Evolutionary conservation across 495 filamentous ascomycete genomes (phyloP), one percentile per base, ranked within the genome.

Genomic region (Glonium stellatum): DNA sequence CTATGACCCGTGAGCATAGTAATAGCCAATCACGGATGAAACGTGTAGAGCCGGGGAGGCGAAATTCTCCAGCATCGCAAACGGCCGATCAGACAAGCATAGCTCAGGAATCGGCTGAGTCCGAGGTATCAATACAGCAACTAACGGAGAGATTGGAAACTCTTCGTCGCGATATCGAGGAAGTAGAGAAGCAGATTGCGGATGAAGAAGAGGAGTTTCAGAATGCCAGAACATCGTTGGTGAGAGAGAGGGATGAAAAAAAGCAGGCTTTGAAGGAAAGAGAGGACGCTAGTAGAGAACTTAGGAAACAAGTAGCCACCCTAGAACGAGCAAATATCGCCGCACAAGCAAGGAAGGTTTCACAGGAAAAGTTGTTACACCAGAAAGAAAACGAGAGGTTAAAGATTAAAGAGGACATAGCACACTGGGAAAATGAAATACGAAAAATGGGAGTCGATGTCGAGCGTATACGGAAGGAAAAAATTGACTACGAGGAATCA

Each of bases 251-350:
- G 56, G 89, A 92, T 62, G 80, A 85, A 35, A 81, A 95, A 64
- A 85, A 75, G 67, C 84, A 86, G 65, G 78, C 83, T 41, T 79
- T 90, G 41, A 90, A 86, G 69, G 89, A 95, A 63, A 91, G 88
- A 70, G 90, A 95, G 60, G 89, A 95, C 59, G 83, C 82, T 27
- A 92, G 85, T n/a, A 83, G 86, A 48, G 86, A 87, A 67, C 70
- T 96, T 31, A 88, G 85, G 67, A 87, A 85, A 57, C 87, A 96
- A 64, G 87, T 92, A 34, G 83, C 87, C 49, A 81, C 81, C 31
- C 78, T 93, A 22, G 91, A 96, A 66, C 84, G 89, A 34, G 77
- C 85, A 52, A 97, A 95, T 73, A 80, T 89, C 53, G 80, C 83
- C n/a, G 89, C 91, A 10, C 87, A 96, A 68, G 86, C 86, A 55